A percentile compares a stretch with the other conserved stretches of the same genome.
These are phyloP conservation scores for Hanseniaspora guilliermondii DNA, from an alignment of 805 yeast genomes.

Conservation along the genomic window DNA sequence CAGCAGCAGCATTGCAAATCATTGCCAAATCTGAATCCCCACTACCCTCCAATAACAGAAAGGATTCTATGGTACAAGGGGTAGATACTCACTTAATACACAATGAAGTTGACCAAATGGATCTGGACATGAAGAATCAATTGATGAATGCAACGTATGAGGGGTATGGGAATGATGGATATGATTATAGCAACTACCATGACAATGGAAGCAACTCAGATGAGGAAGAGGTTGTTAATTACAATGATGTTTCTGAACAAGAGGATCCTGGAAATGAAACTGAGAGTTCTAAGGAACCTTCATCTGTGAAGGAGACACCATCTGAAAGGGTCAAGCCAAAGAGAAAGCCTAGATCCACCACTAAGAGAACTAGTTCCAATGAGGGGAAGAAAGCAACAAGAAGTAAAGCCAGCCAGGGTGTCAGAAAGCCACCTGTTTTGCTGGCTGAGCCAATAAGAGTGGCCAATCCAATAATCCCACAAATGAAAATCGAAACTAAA, in stretches of 20 bases:
- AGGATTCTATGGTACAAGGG: background rate
- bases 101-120: conserved; percentile 1
- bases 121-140: background rate
- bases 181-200: background rate
- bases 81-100: background rate
- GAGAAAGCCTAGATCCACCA: background rate
- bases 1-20: conserved; percentile 10
- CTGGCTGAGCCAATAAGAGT: conserved; percentile 13
- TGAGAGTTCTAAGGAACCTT: background rate
- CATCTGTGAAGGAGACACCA: background rate
- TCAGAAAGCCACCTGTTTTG: background rate
- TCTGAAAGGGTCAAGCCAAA: background rate
- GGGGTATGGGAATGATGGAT: background rate
- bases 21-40: conserved; percentile 13
- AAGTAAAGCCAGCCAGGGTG: background rate
- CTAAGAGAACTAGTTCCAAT: background rate
- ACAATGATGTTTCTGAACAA: background rate
- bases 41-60: background rate
- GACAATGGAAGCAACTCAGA: background rate
- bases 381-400: background rate
- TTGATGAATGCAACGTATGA: background rate
- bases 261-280: background rate
- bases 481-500: background rate
- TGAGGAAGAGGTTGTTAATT: background rate
- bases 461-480: conserved; percentile 11